A percentile compares a stretch with the other conserved stretches of the same genome.
Conservation (phyloP, 306 rosid genomes). For the Psophocarpus tetragonolobus region DNA sequence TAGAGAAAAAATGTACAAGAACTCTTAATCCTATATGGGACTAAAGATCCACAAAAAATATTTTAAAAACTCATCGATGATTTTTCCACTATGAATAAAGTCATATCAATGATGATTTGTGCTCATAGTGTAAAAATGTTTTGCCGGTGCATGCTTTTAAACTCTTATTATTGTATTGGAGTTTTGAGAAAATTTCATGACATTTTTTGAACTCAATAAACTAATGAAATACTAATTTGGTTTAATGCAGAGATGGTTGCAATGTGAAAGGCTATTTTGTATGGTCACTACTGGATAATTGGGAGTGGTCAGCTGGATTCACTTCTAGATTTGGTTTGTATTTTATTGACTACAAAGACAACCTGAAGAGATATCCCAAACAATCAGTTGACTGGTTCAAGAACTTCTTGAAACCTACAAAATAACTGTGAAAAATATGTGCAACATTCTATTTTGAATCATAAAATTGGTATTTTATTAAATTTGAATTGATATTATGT, state of each 20-base stretch:
- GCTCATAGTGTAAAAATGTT: too few relatives aligned
- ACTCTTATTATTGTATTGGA: constrained; percentile 11
- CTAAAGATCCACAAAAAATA: too few relatives aligned
- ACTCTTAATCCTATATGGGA: too few relatives aligned
- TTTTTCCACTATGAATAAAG: too few relatives aligned
- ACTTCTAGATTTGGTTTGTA: constrained; percentile 82
- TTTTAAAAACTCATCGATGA: too few relatives aligned
- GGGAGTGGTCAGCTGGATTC: constrained; percentile 95
- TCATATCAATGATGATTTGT: too few relatives aligned
- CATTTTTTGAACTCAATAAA: not conserved
- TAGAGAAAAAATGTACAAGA: too few relatives aligned
- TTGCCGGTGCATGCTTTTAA: too few relatives aligned
- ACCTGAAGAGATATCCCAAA: constrained; percentile 90
- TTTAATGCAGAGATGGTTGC: constrained; percentile 79
- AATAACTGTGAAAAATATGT: not conserved
- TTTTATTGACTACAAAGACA: constrained; percentile 71
- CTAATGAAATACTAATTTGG: constrained; percentile 18
- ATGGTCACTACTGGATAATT: constrained; percentile 91
- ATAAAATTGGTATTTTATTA: not conserved
- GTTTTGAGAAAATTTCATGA: not conserved
- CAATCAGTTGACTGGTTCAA: constrained; percentile 83
- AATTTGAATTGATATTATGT: not conserved
- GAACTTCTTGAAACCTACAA: constrained; percentile 61
- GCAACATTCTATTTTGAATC: not conserved
- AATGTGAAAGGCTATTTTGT: constrained; percentile 93